These are phyloP conservation scores for Olyra latifolia DNA, from an alignment of 176 grass and related monocot genomes.

Conservation along the genomic window DNA sequence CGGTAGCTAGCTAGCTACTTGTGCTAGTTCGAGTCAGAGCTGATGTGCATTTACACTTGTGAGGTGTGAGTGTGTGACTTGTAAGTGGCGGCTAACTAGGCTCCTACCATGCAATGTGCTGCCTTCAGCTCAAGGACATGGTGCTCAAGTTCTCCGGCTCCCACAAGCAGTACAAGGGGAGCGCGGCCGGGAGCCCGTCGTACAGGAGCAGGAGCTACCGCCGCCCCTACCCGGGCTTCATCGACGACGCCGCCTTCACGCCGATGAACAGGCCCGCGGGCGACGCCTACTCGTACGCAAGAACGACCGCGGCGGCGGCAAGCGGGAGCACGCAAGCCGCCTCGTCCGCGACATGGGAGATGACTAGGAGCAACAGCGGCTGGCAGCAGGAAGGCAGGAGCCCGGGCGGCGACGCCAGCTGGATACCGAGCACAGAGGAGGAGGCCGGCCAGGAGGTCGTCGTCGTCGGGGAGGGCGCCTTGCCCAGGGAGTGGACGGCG, in stretches of 20 bases:
- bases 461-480: conserved; percentile 44
- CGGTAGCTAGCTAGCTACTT: background rate
- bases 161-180: conserved; percentile 59
- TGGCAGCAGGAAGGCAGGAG: conserved; percentile 31
- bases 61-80: background rate
- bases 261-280: background rate
- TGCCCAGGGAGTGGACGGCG: conserved; percentile 82
- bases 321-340: conserved; percentile 28
- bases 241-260: conserved; percentile 43
- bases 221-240: conserved; percentile 45
- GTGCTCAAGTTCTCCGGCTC: conserved; percentile 95
- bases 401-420: conserved; percentile 13
- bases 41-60: conserved; percentile 37
- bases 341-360: conserved; percentile 51
- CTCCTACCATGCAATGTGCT: conserved; percentile 37
- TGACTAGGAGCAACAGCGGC: conserved; percentile 16
- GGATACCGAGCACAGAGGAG: conserved; percentile 18
- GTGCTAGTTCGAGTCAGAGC: conserved; percentile 24
- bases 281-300: conserved; percentile 37
- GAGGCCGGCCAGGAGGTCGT: conserved; percentile 28
- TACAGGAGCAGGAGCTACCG: conserved; percentile 49
- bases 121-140: conserved; percentile 96
- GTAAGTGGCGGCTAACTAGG: conserved; percentile 14
- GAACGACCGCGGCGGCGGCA: background rate
- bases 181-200: conserved; percentile 21